Conservation (phyloP, 768 basidiomycete species). For the Antrodiella citrinella region DNA sequence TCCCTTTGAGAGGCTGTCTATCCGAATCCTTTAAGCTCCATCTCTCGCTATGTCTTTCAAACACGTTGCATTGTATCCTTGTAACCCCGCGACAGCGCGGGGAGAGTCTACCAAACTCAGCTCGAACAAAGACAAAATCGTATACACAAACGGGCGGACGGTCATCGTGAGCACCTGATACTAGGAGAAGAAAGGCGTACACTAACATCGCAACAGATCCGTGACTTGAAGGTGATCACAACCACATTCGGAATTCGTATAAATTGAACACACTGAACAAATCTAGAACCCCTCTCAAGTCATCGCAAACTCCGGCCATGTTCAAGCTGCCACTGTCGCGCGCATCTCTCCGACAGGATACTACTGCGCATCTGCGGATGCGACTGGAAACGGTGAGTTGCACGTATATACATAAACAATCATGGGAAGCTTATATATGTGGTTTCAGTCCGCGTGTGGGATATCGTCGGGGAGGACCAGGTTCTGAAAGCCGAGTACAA, state of each 20-base stretch:
- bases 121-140: conserved; percentile 68
- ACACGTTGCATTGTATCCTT: conserved; percentile 47
- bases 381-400: conserved; percentile 63
- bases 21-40: background rate
- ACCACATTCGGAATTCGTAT: too few species aligned
- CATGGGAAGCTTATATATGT: background rate
- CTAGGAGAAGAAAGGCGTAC: background rate
- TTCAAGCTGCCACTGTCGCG: conserved; percentile 80
- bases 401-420: background rate
- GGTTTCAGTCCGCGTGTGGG: conserved; percentile 82
- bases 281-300: conserved; percentile 57
- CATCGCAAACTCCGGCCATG: conserved; percentile 69
- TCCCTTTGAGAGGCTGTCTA: too few species aligned
- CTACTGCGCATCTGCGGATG: conserved; percentile 91
- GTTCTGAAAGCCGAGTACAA: conserved; percentile 74
- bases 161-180: conserved; percentile 62
- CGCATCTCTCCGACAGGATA: conserved; percentile 89
- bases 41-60: conserved; percentile 39
- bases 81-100: conserved; percentile 60
- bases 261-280: too few species aligned
- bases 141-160: conserved; percentile 78
- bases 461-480: conserved; percentile 80
- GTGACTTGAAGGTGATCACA: conserved; percentile 80
- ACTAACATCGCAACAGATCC: conserved; percentile 43
- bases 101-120: conserved; percentile 69